A percentile compares a stretch with the other conserved stretches of the same genome.
phyloP scores from a whole-genome alignment of 2,329 filamentous ascomycete species.

The Monosporascus ibericus region DNA sequence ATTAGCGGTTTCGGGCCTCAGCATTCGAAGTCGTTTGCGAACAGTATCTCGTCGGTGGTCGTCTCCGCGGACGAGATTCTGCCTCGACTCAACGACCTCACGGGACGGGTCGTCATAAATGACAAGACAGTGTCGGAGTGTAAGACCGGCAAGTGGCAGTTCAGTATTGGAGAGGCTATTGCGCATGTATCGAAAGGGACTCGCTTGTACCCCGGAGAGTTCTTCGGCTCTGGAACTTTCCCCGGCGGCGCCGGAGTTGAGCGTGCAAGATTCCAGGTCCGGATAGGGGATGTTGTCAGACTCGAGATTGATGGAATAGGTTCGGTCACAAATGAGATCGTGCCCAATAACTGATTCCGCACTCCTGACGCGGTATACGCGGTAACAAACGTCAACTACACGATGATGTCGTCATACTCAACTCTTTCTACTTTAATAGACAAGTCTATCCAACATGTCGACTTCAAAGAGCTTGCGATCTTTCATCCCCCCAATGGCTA shows the following conservation, averaged over 20 bases:
- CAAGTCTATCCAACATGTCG: too few relatives aligned
- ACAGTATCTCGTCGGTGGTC: constrained; percentile 18
- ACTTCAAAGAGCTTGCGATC: too few relatives aligned
- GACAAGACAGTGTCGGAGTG: constrained; percentile 12
- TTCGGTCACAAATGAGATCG: constrained; percentile 19
- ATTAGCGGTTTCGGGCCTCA: constrained; percentile 20
- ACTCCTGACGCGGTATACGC: too few relatives aligned
- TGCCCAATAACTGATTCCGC: constrained; percentile 4
- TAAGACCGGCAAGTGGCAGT: constrained; percentile 15
- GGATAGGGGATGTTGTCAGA: constrained; percentile 16
- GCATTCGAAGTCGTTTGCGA: constrained; percentile 21
- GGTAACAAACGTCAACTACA: too few relatives aligned
- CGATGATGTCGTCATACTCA: too few relatives aligned
- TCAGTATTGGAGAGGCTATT: constrained; percentile 17
- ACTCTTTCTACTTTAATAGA: too few relatives aligned
- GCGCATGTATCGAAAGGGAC: constrained; percentile 17
- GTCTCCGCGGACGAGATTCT: constrained; percentile 18
- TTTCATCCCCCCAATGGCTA: too few relatives aligned
- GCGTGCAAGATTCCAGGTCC: constrained; percentile 14
- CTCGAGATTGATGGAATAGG: constrained; percentile 22
- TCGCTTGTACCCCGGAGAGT: constrained; percentile 19
- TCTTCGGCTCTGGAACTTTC: constrained; percentile 21
- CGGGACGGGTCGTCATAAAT: constrained; percentile 17
- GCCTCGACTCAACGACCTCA: constrained; percentile 9
- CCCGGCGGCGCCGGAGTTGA: constrained; percentile 20